Percentiles rank a stretch among this genome's conserved stretches.
phyloP scores from a whole-genome alignment of 2,329 filamentous ascomycete genomes.

The Hypoxylon sp. region DNA sequence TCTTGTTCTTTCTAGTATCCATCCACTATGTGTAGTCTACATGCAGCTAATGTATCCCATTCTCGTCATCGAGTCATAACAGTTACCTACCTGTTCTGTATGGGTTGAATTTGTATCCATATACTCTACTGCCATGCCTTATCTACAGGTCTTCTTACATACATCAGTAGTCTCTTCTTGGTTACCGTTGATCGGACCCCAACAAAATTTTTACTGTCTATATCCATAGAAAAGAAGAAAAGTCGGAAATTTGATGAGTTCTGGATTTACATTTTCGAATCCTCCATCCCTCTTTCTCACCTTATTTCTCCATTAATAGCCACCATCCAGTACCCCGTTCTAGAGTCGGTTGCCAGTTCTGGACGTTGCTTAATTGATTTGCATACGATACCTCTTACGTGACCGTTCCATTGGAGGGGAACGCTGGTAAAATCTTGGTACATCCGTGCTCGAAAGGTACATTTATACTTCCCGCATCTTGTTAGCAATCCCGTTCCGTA shows the following conservation, averaged over 20 bases:
- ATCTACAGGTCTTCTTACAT: constrained; percentile 8
- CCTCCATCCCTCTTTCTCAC: constrained; percentile 29
- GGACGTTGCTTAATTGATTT: constrained; percentile 29
- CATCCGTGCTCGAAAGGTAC: constrained; percentile 20
- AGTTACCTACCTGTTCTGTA: too few species aligned
- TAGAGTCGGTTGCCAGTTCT: constrained; percentile 34
- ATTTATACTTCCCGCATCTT: constrained; percentile 12
- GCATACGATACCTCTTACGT: constrained; percentile 12
- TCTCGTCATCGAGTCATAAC: constrained; percentile 11
- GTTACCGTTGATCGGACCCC: constrained; percentile 31
- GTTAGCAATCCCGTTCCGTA: constrained; percentile 37
- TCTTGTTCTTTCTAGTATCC: constrained; percentile 2
- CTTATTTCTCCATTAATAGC: constrained; percentile 27
- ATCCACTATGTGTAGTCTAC: background rate
- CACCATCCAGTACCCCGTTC: constrained; percentile 21
- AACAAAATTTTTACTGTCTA: constrained; percentile 34
- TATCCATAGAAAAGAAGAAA: constrained; percentile 27
- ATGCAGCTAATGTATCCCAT: constrained; percentile 1
- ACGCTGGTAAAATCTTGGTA: constrained; percentile 25
- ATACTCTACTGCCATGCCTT: constrained; percentile 2
- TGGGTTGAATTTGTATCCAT: background rate
- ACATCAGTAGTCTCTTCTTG: constrained; percentile 2
- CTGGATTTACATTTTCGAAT: constrained; percentile 28
- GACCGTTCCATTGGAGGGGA: constrained; percentile 22
- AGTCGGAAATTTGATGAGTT: constrained; percentile 30